Percentiles rank a stretch among this genome's conserved stretches.
phyloP scores from a whole-genome alignment of 805 yeast genomes.

The Wickerhamomyces sydowiorum region DNA sequence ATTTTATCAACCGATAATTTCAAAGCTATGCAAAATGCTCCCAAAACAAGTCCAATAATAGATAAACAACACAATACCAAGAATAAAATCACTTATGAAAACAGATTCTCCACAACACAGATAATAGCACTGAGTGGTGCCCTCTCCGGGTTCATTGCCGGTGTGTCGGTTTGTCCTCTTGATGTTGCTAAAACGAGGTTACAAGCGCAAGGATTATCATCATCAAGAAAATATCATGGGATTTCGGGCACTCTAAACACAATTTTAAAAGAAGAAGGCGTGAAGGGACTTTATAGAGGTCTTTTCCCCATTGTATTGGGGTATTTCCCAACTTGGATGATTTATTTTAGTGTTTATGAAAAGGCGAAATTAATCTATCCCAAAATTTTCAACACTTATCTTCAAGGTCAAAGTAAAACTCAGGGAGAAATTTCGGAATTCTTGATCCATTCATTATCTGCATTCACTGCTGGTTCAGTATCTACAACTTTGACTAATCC shows the following conservation, averaged over 20 bases:
- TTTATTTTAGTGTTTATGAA: conserved; percentile 89
- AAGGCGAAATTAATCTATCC: conserved; percentile 58
- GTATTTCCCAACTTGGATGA: conserved; percentile 96
- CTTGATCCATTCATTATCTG: conserved; percentile 42
- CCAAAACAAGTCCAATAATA: conserved; percentile 8
- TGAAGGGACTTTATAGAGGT: conserved; percentile 82
- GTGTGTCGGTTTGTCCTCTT: conserved; percentile 86
- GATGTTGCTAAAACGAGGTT: conserved; percentile 93
- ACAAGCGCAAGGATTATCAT: conserved; percentile 77
- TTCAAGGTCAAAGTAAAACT: conserved; percentile 9
- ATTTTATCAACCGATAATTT: conserved; percentile 4
- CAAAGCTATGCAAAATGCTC: conserved; percentile 8
- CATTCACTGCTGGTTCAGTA: conserved; percentile 83
- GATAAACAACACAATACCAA: conserved; percentile 6
- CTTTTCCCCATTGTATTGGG: conserved; percentile 89
- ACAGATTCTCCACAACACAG: conserved; percentile 36
- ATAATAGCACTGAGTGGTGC: conserved; percentile 87
- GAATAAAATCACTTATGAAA: conserved; percentile 2
- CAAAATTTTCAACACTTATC: conserved; percentile 22
- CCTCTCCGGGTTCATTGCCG: conserved; percentile 86
- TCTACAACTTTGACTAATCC: conserved; percentile 88
- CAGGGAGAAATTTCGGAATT: conserved; percentile 20
- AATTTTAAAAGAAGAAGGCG: conserved; percentile 74
- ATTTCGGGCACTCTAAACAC: conserved; percentile 56
- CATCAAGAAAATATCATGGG: conserved; percentile 41